Conservation (phyloP, 2,329 filamentous ascomycete genomes). For the Macrophomina pseudophaseolina region DNA sequence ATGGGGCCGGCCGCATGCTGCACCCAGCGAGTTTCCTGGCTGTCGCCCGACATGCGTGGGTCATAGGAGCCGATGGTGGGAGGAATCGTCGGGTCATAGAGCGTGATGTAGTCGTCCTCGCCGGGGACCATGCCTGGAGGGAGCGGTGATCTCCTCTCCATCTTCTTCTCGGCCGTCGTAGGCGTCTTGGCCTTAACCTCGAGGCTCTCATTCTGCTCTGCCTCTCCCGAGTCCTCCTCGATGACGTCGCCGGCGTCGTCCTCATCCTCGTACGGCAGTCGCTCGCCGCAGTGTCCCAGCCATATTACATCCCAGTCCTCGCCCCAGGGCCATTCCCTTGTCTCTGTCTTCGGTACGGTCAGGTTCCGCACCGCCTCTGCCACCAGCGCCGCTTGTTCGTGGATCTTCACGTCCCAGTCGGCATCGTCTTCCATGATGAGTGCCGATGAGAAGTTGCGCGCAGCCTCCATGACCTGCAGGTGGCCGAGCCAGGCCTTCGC, state of each 20-base stretch:
- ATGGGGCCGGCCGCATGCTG: conserved; percentile 28
- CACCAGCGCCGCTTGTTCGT: conserved; percentile 14
- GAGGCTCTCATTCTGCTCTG: neutral
- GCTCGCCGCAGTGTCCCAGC: conserved; percentile 26
- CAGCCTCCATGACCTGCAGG: conserved; percentile 27
- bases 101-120: conserved; percentile 21
- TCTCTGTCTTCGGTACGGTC: neutral
- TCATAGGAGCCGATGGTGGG: conserved; percentile 24
- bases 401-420: conserved; percentile 28
- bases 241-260: neutral
- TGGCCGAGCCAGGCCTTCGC: conserved; percentile 28
- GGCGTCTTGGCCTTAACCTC: conserved; percentile 5
- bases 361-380: conserved; percentile 18
- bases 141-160: neutral
- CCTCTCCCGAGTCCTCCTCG: neutral
- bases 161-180: neutral
- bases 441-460: conserved; percentile 11
- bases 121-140: neutral
- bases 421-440: conserved; percentile 29
- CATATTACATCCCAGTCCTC: conserved; percentile 27
- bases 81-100: conserved; percentile 25
- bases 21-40: conserved; percentile 16
- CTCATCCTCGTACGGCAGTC: conserved; percentile 17
- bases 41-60: conserved; percentile 18
- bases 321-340: conserved; percentile 20